Base-by-base conservation (phyloP, 179 eudicot genomes). In the Patellifolia procumbens region DNA sequence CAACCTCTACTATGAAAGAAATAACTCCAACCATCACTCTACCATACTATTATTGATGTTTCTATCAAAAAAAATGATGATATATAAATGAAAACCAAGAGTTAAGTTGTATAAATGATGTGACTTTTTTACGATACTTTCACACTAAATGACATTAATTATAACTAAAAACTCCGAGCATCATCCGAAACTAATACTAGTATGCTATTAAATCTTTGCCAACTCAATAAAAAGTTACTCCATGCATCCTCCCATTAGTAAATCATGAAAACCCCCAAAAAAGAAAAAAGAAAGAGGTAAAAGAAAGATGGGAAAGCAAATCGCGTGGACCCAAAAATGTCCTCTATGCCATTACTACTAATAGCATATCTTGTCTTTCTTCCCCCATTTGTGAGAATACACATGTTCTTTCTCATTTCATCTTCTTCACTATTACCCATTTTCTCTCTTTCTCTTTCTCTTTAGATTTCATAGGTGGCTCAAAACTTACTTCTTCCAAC, bases 361-460 rank as follows among this genome's bases (percentile, higher is more conserved):
- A 59, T 22, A 68, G 70, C 78, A 77, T 78, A 55, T 53, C 66
- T 39, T 69, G 48, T 53, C 65, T 61, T 35, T 60, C 66, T 72
- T 76, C 71, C 79, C 58, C 81, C 79, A 73, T 68, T 81, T 68
- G 68, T 67, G 72, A 60, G 59, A 61, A 39, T 51, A 73, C 81
- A 81, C 64, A 59, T 74, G 81, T 74, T 81, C 71, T 42, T 73
- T 68, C 35, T 20, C 32, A 24, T 28, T 48, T 42, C 28, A 53
- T 61, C 73, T 73, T 69, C 62, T 7, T 48, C 7, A 66, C 20
- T 32, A 51, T 24, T 15, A 69, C 74, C 77, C 63, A 34, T 8
- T 26, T 29, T 49, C n/a, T n/a, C n/a, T n/a, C n/a, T n/a, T n/a
- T n/a, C n/a, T n/a, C 19, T 17, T 52, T 11, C 5, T 3, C 17